Evolutionary conservation across 345 rosid genomes (phyloP).

Genomic region (Kandelia obovata): DNA sequence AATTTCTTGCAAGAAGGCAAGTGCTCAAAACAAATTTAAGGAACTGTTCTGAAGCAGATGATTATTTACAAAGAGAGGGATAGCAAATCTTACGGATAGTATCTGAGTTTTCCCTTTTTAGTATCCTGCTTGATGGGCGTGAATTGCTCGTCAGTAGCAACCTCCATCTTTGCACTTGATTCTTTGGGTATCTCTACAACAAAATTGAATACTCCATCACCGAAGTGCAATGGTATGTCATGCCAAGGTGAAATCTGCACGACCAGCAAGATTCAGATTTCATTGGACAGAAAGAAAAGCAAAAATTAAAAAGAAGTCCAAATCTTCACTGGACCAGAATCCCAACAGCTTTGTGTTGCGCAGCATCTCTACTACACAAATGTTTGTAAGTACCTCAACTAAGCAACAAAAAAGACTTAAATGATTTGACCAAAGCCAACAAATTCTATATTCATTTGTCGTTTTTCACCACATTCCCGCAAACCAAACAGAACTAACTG

Average conservation of each 20-base stretch:
- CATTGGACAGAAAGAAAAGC: background rate
- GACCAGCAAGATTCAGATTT: background rate
- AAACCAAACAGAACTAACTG: background rate
- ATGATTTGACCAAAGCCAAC: background rate
- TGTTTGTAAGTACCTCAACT: background rate
- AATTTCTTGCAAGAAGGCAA: background rate
- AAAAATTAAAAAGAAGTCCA: background rate
- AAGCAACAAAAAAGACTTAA: background rate
- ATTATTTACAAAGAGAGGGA: background rate
- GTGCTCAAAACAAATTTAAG: background rate
- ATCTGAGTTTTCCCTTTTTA: slow-evolving; percentile 67
- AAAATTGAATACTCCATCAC: slow-evolving; percentile 77
- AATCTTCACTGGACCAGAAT: background rate
- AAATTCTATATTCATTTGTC: background rate
- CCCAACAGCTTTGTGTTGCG: background rate
- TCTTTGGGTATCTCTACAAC: slow-evolving; percentile 90
- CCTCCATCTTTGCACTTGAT: slow-evolving; percentile 95
- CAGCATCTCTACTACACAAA: background rate
- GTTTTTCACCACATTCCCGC: background rate
- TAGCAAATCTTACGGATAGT: slow-evolving; percentile 54
- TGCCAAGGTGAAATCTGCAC: slow-evolving; percentile 94
- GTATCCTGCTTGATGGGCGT: slow-evolving; percentile 95
- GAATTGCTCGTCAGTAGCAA: slow-evolving; percentile 84
- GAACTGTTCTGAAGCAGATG: background rate
- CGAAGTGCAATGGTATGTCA: slow-evolving; percentile 77